Evolutionary conservation across 1,284 basidiomycete genomes (phyloP), one percentile per base, ranked within the genome.

Genomic region (Earliella scabrosa): DNA sequence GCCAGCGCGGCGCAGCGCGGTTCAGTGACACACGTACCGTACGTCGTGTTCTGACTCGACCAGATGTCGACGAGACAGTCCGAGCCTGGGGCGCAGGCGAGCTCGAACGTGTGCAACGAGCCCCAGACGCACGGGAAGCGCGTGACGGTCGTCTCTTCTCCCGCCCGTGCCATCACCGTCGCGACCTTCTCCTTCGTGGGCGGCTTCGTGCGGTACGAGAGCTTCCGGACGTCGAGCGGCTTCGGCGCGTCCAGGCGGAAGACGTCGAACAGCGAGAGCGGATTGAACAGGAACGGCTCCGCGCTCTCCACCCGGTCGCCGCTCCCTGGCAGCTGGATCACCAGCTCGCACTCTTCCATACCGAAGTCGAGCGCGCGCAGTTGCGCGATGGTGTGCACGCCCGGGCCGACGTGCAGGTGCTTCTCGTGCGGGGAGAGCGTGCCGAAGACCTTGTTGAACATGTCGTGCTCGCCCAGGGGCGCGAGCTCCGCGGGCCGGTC

Each of bases 291-390:
- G 59, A 64, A 65, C 2, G 64, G 61, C 41, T 65, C 59, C 23
- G 49, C 35, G 14, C 63, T 54, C 52, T 64, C 60, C 36, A 68
- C 50, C 11, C 39, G 52, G 21, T 57, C 61, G 7, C 56, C 58
- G 14, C 43, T 29, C 14, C 57, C 59, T 0, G 66, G 67, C 16
- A 68, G 63, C 21, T 62, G 65, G 43, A 68, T 35, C 34, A 65
- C 63, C 36, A 69, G 55, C 45, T 61, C 61, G 51, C 67, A 67
- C n/a, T 58, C 54, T 38, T 69, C 67, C 67, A 69, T 69, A 16
- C 67, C 66, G 35, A 55, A 69, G 55, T 69, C 67, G 38, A 64
- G 45, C 10, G 61, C 62, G 27, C 66, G 61, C 56, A 69, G 65
- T 40, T 68, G 67, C 29, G 59, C 59, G 31, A 69, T 62, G 13